Conservation (phyloP, 192 early-diverging fungal genomes). For the Coemansia sp. region DNA sequence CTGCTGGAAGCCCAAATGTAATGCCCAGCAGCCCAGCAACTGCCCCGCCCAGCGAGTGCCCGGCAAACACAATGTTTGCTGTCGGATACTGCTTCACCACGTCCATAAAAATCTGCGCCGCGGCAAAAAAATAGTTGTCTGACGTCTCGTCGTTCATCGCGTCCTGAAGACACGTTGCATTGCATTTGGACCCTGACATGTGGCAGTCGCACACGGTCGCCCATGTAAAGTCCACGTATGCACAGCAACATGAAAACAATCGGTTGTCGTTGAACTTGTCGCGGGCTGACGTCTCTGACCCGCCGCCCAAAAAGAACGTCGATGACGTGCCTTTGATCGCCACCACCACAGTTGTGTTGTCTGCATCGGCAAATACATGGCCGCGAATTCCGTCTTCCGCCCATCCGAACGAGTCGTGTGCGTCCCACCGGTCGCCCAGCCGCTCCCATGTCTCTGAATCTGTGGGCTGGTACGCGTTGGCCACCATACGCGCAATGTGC, state of each 20-base stretch:
- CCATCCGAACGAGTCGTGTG: conserved; percentile 75
- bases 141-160: conserved; percentile 61
- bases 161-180: conserved; percentile 61
- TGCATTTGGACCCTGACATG: conserved; percentile 57
- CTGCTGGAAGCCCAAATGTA: conserved; percentile 79
- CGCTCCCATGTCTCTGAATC: conserved; percentile 66
- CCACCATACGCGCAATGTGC: conserved; percentile 75
- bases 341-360: conserved; percentile 71
- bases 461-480: conserved; percentile 77
- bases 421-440: conserved; percentile 64
- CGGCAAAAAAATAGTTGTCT: conserved; percentile 47
- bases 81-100: conserved; percentile 66
- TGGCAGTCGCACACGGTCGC: conserved; percentile 82
- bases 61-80: conserved; percentile 74
- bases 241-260: conserved; percentile 97
- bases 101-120: conserved; percentile 67
- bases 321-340: conserved; percentile 85
- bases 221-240: conserved; percentile 78
- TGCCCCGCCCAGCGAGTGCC: conserved; percentile 84
- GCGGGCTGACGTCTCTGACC: conserved; percentile 66
- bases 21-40: conserved; percentile 73
- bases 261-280: conserved; percentile 90
- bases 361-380: conserved; percentile 76
- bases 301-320: conserved; percentile 63
- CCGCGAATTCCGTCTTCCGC: conserved; percentile 73